phyloP scores from a whole-genome alignment of 192 early-diverging fungal genomes.

The Anaeromyces robustus region DNA sequence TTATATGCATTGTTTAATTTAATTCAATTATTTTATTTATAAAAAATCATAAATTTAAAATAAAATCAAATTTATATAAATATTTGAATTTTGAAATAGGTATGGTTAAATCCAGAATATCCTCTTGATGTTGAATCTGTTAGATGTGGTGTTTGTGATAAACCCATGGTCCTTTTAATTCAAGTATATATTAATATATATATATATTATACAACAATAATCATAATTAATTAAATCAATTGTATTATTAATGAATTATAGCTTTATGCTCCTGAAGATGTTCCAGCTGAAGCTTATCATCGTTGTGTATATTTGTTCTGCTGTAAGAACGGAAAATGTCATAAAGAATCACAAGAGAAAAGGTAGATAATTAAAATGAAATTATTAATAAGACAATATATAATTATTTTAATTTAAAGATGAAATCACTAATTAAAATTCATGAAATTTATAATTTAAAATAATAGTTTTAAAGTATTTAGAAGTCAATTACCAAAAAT shows the following conservation, averaged over 20 bases:
- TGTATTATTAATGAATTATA: too few species aligned
- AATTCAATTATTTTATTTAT: too few species aligned
- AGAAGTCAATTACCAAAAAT: constrained; percentile 20
- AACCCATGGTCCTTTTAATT: constrained; percentile 59
- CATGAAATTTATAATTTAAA: too few species aligned
- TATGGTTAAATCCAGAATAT: constrained; percentile 66
- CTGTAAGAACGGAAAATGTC: constrained; percentile 77
- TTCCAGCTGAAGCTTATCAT: constrained; percentile 70
- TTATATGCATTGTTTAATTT: too few species aligned
- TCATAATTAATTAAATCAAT: too few species aligned
- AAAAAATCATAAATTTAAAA: too few species aligned
- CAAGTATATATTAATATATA: constrained; percentile 40
- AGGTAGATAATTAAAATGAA: constrained; percentile 25
- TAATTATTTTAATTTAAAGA: too few species aligned
- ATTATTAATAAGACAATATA: background rate
- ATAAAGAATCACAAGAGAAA: constrained; percentile 31
- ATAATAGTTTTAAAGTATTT: constrained; percentile 71
- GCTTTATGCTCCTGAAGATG: constrained; percentile 88
- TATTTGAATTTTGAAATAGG: too few species aligned
- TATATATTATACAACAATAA: too few species aligned
- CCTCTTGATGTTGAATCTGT: constrained; percentile 42
- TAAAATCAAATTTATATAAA: too few species aligned
- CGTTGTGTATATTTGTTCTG: constrained; percentile 82
- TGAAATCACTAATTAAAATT: too few species aligned
- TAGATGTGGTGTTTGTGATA: constrained; percentile 52